Conservation (phyloP, 1,139 yeast genomes). For the Kurtzmaniella quercitrusa region DNA sequence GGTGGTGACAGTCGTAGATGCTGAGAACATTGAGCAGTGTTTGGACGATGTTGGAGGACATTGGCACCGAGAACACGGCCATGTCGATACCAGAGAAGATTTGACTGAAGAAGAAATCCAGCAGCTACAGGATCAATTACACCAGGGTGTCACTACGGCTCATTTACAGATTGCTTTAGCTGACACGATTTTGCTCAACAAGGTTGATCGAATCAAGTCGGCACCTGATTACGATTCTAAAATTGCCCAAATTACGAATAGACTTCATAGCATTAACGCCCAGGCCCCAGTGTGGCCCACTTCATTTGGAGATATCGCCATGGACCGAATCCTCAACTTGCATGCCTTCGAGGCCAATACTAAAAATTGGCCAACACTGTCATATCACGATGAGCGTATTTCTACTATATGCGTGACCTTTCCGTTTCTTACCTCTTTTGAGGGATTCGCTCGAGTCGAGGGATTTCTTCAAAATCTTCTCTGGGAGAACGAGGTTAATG, state of each 20-base stretch:
- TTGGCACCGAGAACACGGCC: slow-evolving; percentile 42
- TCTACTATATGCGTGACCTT: slow-evolving; percentile 58
- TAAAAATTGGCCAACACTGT: slow-evolving; percentile 13
- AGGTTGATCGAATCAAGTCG: slow-evolving; percentile 49
- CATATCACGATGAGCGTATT: slow-evolving; percentile 51
- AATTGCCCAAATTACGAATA: slow-evolving; percentile 14
- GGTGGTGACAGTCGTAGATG: slow-evolving; percentile 86
- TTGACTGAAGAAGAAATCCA: slow-evolving; percentile 31
- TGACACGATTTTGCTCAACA: slow-evolving; percentile 75
- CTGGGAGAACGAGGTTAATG: slow-evolving; percentile 57
- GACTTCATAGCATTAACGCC: slow-evolving; percentile 59
- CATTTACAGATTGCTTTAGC: slow-evolving; percentile 89
- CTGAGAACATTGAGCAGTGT: slow-evolving; percentile 61
- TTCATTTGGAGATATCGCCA: slow-evolving; percentile 64
- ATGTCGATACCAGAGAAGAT: slow-evolving; percentile 19
- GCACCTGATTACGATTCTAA: slow-evolving; percentile 18
- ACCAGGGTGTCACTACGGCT: slow-evolving; percentile 70
- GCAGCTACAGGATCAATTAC: slow-evolving; percentile 22
- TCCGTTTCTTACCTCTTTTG: slow-evolving; percentile 30
- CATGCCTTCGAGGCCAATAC: slow-evolving; percentile 67
- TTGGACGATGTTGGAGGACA: slow-evolving; percentile 68
- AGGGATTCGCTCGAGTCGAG: slow-evolving; percentile 46
- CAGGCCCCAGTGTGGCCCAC: slow-evolving; percentile 67
- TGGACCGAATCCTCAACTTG: slow-evolving; percentile 61
- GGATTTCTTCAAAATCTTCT: slow-evolving; percentile 57